Conservation (phyloP, 108 stramenopile species). For the Halocafeteria seosinensis region DNA sequence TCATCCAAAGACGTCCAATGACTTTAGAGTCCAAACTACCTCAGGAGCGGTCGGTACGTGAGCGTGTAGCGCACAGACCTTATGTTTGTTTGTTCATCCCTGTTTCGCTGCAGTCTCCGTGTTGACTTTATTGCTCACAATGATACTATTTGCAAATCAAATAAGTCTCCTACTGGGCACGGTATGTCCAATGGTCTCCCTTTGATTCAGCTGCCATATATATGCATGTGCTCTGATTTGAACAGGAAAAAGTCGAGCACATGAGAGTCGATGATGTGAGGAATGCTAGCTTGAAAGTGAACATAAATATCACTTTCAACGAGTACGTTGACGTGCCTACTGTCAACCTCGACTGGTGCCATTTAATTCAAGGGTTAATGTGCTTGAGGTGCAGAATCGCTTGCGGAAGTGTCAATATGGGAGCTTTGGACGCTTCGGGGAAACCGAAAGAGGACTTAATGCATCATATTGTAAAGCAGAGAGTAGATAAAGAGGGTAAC, state of each 20-base stretch:
- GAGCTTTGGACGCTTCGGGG: slow-evolving; percentile 12
- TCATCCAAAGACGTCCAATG: not conserved
- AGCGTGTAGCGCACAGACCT: not conserved
- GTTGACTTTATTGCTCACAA: not conserved
- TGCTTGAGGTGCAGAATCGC: not conserved
- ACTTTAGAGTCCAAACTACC: not conserved
- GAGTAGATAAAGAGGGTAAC: not conserved
- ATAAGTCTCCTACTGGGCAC: not conserved
- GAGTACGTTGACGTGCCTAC: not conserved
- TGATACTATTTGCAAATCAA: not conserved
- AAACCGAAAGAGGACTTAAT: not conserved
- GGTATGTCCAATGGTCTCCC: not conserved
- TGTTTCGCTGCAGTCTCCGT: not conserved
- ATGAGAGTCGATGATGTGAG: not conserved
- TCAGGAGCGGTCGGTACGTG: not conserved
- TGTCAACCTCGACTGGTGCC: not conserved
- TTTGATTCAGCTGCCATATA: not conserved
- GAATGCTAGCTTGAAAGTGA: not conserved
- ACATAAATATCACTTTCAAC: not conserved
- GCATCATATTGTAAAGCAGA: not conserved
- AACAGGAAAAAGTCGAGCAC: not conserved
- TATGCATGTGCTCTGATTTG: not conserved
- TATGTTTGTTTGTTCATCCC: not conserved
- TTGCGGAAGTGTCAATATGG: slow-evolving; percentile 15
- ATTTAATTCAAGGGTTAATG: not conserved